phyloP scores from a whole-genome alignment of 2,329 filamentous ascomycete species.

The Trichophyton verrucosum region DNA sequence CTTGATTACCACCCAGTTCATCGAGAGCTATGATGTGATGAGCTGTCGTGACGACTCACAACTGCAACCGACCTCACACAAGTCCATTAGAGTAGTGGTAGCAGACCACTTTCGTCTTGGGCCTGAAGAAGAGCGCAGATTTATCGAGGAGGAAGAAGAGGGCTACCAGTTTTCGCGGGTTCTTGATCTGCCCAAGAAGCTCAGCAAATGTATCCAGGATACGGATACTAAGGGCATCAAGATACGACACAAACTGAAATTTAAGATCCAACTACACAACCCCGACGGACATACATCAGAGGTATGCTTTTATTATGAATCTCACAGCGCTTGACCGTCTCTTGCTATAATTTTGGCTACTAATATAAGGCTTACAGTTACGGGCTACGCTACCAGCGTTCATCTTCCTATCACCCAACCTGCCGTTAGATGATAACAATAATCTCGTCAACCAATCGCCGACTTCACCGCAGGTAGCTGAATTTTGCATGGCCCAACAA shows the following conservation, averaged over 20 bases:
- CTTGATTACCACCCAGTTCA: conserved; percentile 65
- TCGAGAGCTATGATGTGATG: conserved; percentile 64
- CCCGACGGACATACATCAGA: conserved; percentile 91
- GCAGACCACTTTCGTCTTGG: conserved; percentile 59
- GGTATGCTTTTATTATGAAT: conserved; percentile 35
- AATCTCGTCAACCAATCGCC: conserved; percentile 56
- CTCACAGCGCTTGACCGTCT: neutral
- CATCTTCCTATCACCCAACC: conserved; percentile 89
- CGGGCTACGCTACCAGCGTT: conserved; percentile 82
- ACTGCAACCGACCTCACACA: conserved; percentile 38
- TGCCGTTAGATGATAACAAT: conserved; percentile 78
- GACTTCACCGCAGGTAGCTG: conserved; percentile 35
- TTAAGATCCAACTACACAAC: conserved; percentile 83
- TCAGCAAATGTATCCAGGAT: conserved; percentile 78
- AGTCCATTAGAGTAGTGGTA: conserved; percentile 51
- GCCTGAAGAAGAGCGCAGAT: conserved; percentile 46
- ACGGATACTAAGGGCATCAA: conserved; percentile 82
- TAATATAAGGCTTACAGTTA: conserved; percentile 41
- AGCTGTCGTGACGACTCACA: conserved; percentile 36
- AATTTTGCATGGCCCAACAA: conserved; percentile 47
- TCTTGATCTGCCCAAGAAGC: conserved; percentile 62
- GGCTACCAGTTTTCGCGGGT: conserved; percentile 48
- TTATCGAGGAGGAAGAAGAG: conserved; percentile 47
- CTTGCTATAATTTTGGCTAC: conserved; percentile 10
- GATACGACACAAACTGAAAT: conserved; percentile 80